A percentile compares a stretch with the other conserved stretches of the same genome.
phyloP scores from a whole-genome alignment of 1,284 basidiomycete genomes.

The Papiliotrema laurentii region DNA sequence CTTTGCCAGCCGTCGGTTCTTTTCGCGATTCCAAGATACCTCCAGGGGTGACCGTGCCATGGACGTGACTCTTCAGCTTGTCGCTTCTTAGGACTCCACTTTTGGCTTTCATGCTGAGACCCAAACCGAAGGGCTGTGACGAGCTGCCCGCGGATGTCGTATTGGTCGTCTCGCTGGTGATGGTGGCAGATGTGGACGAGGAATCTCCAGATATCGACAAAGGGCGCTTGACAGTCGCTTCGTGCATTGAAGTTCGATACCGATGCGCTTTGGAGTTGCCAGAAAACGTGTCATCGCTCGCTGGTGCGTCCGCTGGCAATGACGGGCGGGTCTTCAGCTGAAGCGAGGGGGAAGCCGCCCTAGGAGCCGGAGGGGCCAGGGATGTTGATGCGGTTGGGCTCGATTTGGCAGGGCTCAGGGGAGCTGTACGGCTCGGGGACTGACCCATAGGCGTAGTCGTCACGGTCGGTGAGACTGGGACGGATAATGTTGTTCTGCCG shows the following conservation, averaged over 20 bases:
- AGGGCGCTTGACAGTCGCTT: constrained; percentile 20
- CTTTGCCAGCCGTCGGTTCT: constrained; percentile 14
- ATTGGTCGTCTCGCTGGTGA: constrained; percentile 2
- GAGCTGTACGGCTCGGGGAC: not conserved
- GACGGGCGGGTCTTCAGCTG: constrained; percentile 20
- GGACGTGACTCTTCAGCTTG: constrained; percentile 1
- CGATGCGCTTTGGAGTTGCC: constrained; percentile 23
- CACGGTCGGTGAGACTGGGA: not conserved
- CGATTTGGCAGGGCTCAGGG: not conserved
- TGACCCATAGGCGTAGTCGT: not conserved
- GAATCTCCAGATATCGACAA: constrained; percentile 11
- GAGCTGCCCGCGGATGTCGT: not conserved
- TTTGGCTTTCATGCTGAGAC: constrained; percentile 5
- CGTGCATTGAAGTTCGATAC: constrained; percentile 38
- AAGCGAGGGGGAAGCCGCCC: constrained; percentile 4
- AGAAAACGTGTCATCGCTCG: too few relatives aligned
- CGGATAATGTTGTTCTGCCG: too few relatives aligned
- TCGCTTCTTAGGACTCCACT: too few relatives aligned
- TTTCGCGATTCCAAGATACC: not conserved
- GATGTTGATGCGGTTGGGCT: not conserved
- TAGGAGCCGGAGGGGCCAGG: constrained; percentile 1
- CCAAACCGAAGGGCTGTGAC: not conserved
- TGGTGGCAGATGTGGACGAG: constrained; percentile 7
- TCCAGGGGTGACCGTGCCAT: constrained; percentile 19
- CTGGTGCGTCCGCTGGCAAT: constrained; percentile 23